These are phyloP conservation scores for Penicillium riverlandense DNA, from an alignment of 495 filamentous ascomycete genomes.

Conservation along the genomic window DNA sequence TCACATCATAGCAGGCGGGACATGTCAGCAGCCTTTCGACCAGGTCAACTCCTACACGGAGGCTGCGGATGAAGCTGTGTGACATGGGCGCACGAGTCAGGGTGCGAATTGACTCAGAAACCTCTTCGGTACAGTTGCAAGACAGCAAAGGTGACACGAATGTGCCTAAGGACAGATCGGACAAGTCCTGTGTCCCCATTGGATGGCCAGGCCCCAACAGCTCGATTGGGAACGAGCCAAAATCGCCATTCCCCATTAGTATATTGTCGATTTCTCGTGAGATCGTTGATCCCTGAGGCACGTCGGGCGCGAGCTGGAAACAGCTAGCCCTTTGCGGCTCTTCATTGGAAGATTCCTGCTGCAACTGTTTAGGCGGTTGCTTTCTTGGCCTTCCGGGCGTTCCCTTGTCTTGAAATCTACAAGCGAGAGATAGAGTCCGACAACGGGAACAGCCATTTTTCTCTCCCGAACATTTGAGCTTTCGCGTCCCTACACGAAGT, in stretches of 20 bases:
- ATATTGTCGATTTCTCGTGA: background rate
- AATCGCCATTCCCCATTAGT: conserved; percentile 1
- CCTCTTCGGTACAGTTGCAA: conserved; percentile 21
- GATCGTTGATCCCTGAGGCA: background rate
- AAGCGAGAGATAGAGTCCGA: conserved; percentile 7
- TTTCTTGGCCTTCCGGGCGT: conserved; percentile 19
- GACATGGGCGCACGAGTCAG: conserved; percentile 13
- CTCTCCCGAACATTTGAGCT: conserved; percentile 22
- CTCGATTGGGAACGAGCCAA: conserved; percentile 9
- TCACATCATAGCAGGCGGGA: conserved; percentile 19
- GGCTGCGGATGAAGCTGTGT: conserved; percentile 9
- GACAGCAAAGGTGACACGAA: conserved; percentile 11
- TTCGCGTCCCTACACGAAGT: conserved; percentile 11
- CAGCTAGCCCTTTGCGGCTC: conserved; percentile 3
- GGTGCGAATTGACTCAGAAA: conserved; percentile 12
- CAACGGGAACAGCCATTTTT: conserved; percentile 20
- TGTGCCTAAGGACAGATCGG: conserved; percentile 2
- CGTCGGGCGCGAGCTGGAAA: conserved; percentile 2
- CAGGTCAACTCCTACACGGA: conserved; percentile 11
- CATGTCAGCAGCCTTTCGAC: conserved; percentile 13
- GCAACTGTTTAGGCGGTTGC: background rate
- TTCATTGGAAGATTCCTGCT: conserved; percentile 5
- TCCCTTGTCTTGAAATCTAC: conserved; percentile 22
- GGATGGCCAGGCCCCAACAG: conserved; percentile 7
- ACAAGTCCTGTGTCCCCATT: too few relatives aligned